Percentiles rank a stretch among this genome's conserved stretches.
These are phyloP conservation scores for Pelargonium myrrhifolium DNA, from an alignment of 441 rosid genomes.

Conservation along the genomic window DNA sequence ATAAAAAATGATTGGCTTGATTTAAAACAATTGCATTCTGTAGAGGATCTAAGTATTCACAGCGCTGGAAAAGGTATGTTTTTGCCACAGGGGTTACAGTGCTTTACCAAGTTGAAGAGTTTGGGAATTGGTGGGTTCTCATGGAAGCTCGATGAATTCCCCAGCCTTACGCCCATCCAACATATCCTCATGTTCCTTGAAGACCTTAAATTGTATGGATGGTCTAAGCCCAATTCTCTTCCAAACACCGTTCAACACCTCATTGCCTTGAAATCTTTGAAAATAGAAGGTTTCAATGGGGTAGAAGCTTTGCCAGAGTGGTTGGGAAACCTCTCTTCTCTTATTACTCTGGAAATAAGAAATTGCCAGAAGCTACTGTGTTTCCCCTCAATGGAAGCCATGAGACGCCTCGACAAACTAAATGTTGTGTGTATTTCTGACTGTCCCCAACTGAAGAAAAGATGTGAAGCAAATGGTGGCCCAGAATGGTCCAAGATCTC, in stretches of 20 bases:
- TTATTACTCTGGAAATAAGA: conserved; percentile 1
- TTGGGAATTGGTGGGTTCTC: conserved; percentile 11
- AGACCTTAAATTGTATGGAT: conserved; percentile 6
- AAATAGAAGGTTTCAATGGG: neutral
- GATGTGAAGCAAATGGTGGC: conserved; percentile 12
- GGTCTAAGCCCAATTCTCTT: conserved; percentile 13
- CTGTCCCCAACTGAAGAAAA: conserved; percentile 16
- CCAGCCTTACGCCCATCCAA: conserved; percentile 16
- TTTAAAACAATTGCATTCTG: too few species aligned
- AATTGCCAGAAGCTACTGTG: conserved; percentile 7
- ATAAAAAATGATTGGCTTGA: too few species aligned
- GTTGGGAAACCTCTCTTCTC: conserved; percentile 22
- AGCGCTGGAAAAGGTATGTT: neutral
- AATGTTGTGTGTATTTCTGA: neutral
- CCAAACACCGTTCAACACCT: conserved; percentile 25
- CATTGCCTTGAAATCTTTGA: conserved; percentile 11
- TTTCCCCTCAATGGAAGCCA: conserved; percentile 15
- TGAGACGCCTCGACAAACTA: conserved; percentile 18
- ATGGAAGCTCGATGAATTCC: conserved; percentile 17
- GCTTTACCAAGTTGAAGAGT: conserved; percentile 17
- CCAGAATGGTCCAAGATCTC: conserved; percentile 26
- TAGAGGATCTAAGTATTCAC: too few species aligned
- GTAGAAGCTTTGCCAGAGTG: conserved; percentile 27
- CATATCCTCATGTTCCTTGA: conserved; percentile 14
- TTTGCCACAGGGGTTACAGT: neutral